Base-by-base conservation (phyloP, 2,329 filamentous ascomycete species). In the Trichoderma hamatum region DNA sequence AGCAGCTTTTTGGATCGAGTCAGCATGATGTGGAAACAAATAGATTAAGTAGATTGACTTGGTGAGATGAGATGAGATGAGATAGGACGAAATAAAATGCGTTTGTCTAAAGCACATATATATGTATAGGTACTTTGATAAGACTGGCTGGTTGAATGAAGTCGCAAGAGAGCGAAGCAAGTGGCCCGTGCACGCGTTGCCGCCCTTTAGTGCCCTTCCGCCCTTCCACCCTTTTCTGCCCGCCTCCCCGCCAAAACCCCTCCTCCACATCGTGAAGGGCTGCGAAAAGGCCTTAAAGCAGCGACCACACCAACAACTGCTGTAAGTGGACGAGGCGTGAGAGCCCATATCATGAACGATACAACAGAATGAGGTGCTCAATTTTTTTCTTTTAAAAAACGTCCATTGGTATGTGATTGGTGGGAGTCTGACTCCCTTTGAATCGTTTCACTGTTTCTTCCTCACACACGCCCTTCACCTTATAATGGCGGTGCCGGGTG, bases 181-280 rank as follows among this genome's bases (percentile, higher is more conserved):
- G 34, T 63, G 67, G 67, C 19, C 67, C 67, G 67, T 68, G 67
- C 67, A 63, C 67, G 51, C 56, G 34, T 63, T 63, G 67, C 67
- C 67, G 67, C 67, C 21, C 59, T 68, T 56, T 39, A 56, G n/a
- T n/a, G n/a, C n/a, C n/a, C n/a, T n/a, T n/a, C n/a, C n/a, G 34
- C 36, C n/a, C 46, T 5, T 24, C 11, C 6, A 9, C 16, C 26
- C 34, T 30, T 58, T 21, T 32, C 54, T 56, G 13, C 19, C 54
- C 26, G 16, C 46, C 7, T 63, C 59, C 67, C 66, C 67, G 49
- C 67, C 36, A 54, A 24, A 49, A 9, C 49, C 67, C 24, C 52
- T 51, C 34, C 32, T 51, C 24, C 13, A 28, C 43, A 49, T 49
- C 30, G 13, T 21, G 14, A 32, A 56, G 10, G 46, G 46, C 39